phyloP scores from a whole-genome alignment of 2,329 filamentous ascomycete genomes.

The Epichloe coenophiala region DNA sequence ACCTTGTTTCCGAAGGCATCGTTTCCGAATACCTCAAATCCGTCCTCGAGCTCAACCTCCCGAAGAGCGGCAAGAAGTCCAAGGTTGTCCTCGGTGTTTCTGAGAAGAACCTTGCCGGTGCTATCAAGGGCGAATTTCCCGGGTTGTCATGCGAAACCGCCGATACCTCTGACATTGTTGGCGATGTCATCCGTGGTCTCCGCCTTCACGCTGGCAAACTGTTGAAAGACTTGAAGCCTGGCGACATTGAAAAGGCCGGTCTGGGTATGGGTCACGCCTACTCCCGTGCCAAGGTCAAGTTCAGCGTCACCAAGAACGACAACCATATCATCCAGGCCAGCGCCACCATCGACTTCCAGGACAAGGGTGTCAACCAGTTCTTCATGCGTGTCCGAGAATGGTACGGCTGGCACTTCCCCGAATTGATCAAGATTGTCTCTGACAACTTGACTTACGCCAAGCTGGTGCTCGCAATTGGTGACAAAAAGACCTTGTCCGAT shows the following conservation, averaged over 20 bases:
- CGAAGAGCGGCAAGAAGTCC: constrained; percentile 88
- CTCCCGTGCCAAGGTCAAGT: constrained; percentile 97
- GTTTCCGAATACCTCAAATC: constrained; percentile 82
- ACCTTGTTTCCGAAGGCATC: constrained; percentile 89
- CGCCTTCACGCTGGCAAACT: constrained; percentile 80
- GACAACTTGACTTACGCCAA: constrained; percentile 90
- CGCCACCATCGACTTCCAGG: constrained; percentile 82
- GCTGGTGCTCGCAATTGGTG: constrained; percentile 72
- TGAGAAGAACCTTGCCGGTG: constrained; percentile 83
- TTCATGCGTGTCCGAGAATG: constrained; percentile 93
- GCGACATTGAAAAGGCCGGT: constrained; percentile 83
- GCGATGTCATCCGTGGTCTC: constrained; percentile 81
- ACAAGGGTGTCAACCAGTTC: constrained; percentile 96
- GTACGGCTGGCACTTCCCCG: constrained; percentile 98
- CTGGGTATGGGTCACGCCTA: constrained; percentile 96
- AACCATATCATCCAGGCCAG: constrained; percentile 98
- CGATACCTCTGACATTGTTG: constrained; percentile 83
- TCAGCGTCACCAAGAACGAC: constrained; percentile 97
- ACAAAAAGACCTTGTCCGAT: constrained; percentile 76
- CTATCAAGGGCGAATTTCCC: constrained; percentile 78
- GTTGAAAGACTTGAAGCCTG: constrained; percentile 79
- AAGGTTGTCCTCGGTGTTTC: constrained; percentile 78
- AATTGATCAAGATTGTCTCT: constrained; percentile 82
- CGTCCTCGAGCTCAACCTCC: constrained; percentile 86
- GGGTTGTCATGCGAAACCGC: constrained; percentile 84